phyloP scores from a whole-genome alignment of 257 asterid species.

The Scutellaria baicalensis region DNA sequence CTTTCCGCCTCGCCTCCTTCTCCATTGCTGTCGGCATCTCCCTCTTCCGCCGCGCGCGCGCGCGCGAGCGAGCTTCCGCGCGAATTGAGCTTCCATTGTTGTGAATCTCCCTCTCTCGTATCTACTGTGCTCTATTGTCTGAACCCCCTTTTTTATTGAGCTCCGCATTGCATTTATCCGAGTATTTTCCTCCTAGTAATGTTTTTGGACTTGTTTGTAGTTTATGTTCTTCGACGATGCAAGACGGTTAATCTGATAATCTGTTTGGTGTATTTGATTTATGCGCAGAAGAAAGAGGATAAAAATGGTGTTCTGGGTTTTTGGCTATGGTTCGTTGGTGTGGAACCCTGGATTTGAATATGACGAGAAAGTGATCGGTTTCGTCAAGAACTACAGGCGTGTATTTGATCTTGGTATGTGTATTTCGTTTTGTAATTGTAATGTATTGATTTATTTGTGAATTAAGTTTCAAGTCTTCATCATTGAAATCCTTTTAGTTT shows the following conservation, averaged over 20 bases:
- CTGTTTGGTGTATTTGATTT: neutral
- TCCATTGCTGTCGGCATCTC: neutral
- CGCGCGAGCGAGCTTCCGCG: neutral
- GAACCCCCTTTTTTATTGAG: neutral
- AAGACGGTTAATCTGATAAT: slow-evolving; percentile 1
- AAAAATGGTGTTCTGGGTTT: slow-evolving; percentile 76
- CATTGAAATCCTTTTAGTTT: neutral
- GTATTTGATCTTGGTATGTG: slow-evolving; percentile 46
- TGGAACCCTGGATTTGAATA: slow-evolving; percentile 93
- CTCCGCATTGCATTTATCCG: slow-evolving; percentile 6
- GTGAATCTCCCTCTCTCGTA: slow-evolving; percentile 16
- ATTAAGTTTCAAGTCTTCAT: neutral
- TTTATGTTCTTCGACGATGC: neutral
- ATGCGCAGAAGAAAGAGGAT: neutral
- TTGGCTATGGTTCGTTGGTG: slow-evolving; percentile 85
- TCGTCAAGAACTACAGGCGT: slow-evolving; percentile 70
- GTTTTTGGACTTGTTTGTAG: neutral
- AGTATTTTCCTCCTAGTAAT: neutral
- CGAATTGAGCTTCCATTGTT: neutral
- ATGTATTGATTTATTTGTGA: neutral
- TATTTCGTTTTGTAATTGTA: neutral
- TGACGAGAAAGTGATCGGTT: slow-evolving; percentile 73
- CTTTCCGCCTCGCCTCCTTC: neutral
- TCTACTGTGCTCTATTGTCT: neutral
- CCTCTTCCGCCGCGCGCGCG: neutral